These are phyloP conservation scores for Rhododendron henanense DNA, from an alignment of 148 eudicot genomes.

Conservation along the genomic window DNA sequence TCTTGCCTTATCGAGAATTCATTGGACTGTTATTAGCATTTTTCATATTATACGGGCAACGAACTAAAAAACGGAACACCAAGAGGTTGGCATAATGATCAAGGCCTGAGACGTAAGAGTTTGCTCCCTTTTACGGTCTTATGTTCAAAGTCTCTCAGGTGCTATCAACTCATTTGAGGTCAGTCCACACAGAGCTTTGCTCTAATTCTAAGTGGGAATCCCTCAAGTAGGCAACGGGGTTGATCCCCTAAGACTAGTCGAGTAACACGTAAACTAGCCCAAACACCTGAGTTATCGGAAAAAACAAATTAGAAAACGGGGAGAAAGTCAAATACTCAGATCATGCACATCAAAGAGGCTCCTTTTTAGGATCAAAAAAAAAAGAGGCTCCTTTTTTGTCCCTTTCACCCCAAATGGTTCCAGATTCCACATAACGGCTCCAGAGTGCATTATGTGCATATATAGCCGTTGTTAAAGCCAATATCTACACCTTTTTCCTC, in stretches of 20 bases:
- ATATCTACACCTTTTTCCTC: neutral
- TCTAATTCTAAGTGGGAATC: neutral
- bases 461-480: neutral
- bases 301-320: no score
- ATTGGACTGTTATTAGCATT: no score
- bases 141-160: fast-evolving
- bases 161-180: neutral
- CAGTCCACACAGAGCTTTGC: no score
- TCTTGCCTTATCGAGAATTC: no score
- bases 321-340: neutral
- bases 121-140: no score
- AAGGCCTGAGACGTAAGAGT: no score
- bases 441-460: neutral
- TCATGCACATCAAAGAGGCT: neutral
- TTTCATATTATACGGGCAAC: no score
- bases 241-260: no score
- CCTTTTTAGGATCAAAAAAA: no score
- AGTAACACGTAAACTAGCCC: neutral
- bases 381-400: neutral
- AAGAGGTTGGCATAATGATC: no score
- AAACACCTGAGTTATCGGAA: no score
- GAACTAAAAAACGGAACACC: no score
- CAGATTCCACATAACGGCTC: neutral
- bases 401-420: neutral
- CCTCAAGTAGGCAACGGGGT: neutral